Percentiles rank a stretch among this genome's conserved stretches.
These are phyloP conservation scores for Pharnaceum exiguum DNA, from an alignment of 148 eudicot genomes.

Conservation along the genomic window DNA sequence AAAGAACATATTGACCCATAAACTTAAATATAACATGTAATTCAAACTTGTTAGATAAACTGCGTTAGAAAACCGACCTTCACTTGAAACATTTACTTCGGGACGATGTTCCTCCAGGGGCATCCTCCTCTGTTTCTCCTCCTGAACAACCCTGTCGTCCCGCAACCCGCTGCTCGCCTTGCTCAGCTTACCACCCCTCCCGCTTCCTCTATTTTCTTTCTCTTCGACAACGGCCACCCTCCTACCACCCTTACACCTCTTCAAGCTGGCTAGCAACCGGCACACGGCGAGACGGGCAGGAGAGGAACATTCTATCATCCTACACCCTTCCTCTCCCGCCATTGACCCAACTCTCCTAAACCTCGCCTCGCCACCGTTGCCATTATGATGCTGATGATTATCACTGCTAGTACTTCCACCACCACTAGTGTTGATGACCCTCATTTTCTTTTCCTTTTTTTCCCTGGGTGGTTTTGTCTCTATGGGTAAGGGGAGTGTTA, in stretches of 20 bases:
- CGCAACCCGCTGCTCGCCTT: slow-evolving; percentile 6
- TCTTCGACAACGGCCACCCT: neutral
- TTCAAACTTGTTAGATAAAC: neutral
- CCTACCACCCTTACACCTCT: slow-evolving; percentile 6
- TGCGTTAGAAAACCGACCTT: too few species aligned
- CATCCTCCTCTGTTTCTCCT: neutral
- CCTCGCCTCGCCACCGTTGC: too few species aligned
- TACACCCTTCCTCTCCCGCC: slow-evolving; percentile 15
- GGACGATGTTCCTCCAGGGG: neutral
- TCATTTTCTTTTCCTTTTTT: too few species aligned
- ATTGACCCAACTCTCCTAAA: too few species aligned
- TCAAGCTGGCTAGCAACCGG: slow-evolving; percentile 19
- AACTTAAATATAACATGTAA: neutral
- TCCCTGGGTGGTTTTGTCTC: too few species aligned
- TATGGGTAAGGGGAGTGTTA: too few species aligned
- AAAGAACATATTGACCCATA: neutral
- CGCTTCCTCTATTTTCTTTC: neutral
- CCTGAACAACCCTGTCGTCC: neutral
- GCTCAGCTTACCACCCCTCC: slow-evolving; percentile 4
- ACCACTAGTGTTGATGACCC: too few species aligned
- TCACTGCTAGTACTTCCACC: too few species aligned
- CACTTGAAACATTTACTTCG: slow-evolving; percentile 14
- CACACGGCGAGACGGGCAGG: slow-evolving; percentile 29
- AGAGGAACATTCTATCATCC: slow-evolving; percentile 22
- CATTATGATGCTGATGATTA: too few species aligned